Evolutionary conservation across 2,329 filamentous ascomycete species (phyloP).

Genomic region (Lomentospora prolificans): DNA sequence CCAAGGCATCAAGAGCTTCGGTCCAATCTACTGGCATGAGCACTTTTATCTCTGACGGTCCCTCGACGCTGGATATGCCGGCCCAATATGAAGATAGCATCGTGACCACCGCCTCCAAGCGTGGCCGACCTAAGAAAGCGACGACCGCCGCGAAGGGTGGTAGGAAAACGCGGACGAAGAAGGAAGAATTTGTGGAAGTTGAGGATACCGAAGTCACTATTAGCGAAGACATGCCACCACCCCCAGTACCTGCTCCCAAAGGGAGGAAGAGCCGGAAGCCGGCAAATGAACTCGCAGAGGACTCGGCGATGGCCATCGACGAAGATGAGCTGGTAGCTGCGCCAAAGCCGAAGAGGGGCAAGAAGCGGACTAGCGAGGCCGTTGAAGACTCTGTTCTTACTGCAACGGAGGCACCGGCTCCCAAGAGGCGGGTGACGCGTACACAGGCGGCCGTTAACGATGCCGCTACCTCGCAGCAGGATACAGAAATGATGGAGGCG

Average conservation of each 20-base stretch:
- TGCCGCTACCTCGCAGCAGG: not conserved
- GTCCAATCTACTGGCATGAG: slow-evolving; percentile 44
- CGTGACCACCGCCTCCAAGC: slow-evolving; percentile 47
- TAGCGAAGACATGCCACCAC: not conserved
- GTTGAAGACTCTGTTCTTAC: slow-evolving; percentile 37
- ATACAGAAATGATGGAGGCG: not conserved
- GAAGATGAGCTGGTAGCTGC: not conserved
- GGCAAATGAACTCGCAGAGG: slow-evolving; percentile 11
- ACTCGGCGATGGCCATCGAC: slow-evolving; percentile 14
- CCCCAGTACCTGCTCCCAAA: not conserved
- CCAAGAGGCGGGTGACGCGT: slow-evolving; percentile 44
- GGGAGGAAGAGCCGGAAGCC: slow-evolving; percentile 9
- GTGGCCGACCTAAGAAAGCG: slow-evolving; percentile 42
- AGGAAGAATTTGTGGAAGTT: slow-evolving; percentile 29
- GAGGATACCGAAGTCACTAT: slow-evolving; percentile 39
- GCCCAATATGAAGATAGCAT: slow-evolving; percentile 48
- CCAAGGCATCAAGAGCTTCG: slow-evolving; percentile 60
- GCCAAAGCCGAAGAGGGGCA: slow-evolving; percentile 37
- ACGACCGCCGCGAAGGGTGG: slow-evolving; percentile 29
- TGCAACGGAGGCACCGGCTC: slow-evolving; percentile 35
- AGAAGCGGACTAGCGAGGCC: slow-evolving; percentile 54
- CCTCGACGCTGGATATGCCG: slow-evolving; percentile 36
- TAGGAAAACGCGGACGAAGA: slow-evolving; percentile 15
- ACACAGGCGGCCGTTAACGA: not conserved
- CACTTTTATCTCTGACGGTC: slow-evolving; percentile 32